phyloP scores from a whole-genome alignment of 176 grass and related monocot species.

The Olyra latifolia region DNA sequence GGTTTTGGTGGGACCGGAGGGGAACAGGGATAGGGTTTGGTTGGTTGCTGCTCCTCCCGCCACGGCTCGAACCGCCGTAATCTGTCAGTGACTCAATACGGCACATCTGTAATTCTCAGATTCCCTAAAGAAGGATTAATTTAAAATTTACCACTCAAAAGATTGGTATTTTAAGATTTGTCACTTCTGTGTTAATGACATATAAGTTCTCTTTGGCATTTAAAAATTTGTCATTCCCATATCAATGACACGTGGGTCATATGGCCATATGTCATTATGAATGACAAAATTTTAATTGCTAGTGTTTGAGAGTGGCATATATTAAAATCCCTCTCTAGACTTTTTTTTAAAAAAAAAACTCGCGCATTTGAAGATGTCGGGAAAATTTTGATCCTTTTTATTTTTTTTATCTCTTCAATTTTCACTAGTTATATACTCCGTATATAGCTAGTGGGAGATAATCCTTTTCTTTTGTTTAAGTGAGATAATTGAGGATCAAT shows the following conservation, averaged over 20 bases:
- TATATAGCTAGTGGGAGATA: background rate
- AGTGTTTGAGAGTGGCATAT: too few species aligned
- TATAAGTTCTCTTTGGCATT: too few species aligned
- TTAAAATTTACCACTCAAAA: background rate
- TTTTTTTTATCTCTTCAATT: background rate
- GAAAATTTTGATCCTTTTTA: too few species aligned
- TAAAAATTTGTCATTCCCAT: too few species aligned
- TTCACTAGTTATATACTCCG: background rate
- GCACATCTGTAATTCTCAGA: too few species aligned
- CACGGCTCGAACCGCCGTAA: constrained; percentile 32
- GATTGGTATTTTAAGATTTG: too few species aligned
- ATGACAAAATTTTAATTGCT: too few species aligned
- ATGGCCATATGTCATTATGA: too few species aligned
- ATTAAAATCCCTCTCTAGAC: too few species aligned
- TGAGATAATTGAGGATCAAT: background rate
- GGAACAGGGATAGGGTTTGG: constrained; percentile 65
- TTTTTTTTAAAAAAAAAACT: background rate
- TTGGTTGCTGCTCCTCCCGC: constrained; percentile 55
- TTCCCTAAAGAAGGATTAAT: background rate
- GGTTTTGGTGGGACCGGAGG: constrained; percentile 39
- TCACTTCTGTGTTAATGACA: too few species aligned
- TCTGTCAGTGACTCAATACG: background rate
- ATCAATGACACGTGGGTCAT: too few species aligned
- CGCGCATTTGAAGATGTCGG: background rate
- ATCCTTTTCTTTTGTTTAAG: background rate